Conservation (phyloP, 257 asterid genomes). For the Apocynum venetum region DNA sequence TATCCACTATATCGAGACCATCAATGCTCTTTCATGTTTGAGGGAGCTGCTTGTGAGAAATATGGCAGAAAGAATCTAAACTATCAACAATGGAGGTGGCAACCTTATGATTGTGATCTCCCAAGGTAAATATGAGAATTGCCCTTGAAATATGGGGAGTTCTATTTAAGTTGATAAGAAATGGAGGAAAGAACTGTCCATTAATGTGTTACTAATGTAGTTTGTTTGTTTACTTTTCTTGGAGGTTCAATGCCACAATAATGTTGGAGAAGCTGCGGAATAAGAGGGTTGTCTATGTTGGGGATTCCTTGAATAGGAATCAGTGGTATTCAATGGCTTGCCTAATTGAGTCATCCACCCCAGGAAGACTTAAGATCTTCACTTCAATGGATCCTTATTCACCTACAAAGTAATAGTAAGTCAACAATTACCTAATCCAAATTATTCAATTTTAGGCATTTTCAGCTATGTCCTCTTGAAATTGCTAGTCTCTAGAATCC, state of each 20-base stretch:
- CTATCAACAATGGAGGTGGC: slow-evolving; percentile 31
- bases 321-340: slow-evolving; percentile 71
- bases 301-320: slow-evolving; percentile 60
- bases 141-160: neutral
- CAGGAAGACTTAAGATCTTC: slow-evolving; percentile 25
- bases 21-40: slow-evolving; percentile 5
- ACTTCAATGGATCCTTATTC: slow-evolving; percentile 29
- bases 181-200: no score
- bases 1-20: slow-evolving; percentile 3
- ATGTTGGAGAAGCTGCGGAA: slow-evolving; percentile 55
- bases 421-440: neutral
- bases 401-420: slow-evolving; percentile 46
- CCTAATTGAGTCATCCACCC: slow-evolving; percentile 41
- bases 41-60: slow-evolving; percentile 6
- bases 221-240: neutral
- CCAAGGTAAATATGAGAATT: slow-evolving; percentile 31
- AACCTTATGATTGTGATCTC: slow-evolving; percentile 48
- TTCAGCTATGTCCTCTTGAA: neutral
- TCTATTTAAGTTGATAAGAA: neutral
- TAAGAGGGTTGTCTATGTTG: slow-evolving; percentile 53
- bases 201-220: neutral
- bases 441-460: neutral
- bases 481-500: no score
- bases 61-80: slow-evolving; percentile 1
- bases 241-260: slow-evolving; percentile 50